Conservation (phyloP, 148 eudicot species). For the Polygonum aviculare region DNA sequence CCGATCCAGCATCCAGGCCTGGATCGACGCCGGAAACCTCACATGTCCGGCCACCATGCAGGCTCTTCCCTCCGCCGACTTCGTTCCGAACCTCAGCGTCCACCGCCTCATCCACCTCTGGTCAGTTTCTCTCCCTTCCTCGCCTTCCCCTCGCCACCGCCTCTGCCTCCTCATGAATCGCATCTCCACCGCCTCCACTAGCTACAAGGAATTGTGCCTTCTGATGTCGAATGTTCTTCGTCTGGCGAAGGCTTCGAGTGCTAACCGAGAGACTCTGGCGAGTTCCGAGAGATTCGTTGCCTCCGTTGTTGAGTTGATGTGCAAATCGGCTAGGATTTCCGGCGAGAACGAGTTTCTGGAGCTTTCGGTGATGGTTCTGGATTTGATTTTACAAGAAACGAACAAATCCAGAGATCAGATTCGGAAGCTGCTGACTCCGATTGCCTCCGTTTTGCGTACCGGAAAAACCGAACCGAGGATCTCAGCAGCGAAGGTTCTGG, state of each 20-base stretch:
- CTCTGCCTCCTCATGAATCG: conserved; percentile 2
- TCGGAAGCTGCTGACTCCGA: conserved; percentile 16
- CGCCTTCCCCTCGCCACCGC: conserved; percentile 11
- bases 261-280: conserved; percentile 17
- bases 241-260: conserved; percentile 23
- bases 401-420: conserved; percentile 5
- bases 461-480: conserved; percentile 32
- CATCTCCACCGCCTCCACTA: background rate
- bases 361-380: conserved; percentile 25
- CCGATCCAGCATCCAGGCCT: conserved; percentile 47
- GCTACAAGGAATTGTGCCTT: background rate
- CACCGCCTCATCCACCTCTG: conserved; percentile 50
- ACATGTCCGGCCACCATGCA: conserved; percentile 75
- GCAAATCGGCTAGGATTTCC: background rate
- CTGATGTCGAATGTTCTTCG: conserved; percentile 26
- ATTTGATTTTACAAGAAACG: conserved; percentile 22
- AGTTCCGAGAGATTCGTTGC: background rate
- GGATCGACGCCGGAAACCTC: conserved; percentile 58
- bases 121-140: conserved; percentile 20
- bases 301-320: background rate
- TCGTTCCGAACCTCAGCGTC: conserved; percentile 60
- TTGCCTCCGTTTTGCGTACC: conserved; percentile 22
- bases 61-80: conserved; percentile 44
- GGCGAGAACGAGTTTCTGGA: conserved; percentile 9
- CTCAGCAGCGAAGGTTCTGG: conserved; percentile 31